Base-by-base conservation (phyloP, 1,284 basidiomycete genomes). In the Rhizoctonia solani region DNA sequence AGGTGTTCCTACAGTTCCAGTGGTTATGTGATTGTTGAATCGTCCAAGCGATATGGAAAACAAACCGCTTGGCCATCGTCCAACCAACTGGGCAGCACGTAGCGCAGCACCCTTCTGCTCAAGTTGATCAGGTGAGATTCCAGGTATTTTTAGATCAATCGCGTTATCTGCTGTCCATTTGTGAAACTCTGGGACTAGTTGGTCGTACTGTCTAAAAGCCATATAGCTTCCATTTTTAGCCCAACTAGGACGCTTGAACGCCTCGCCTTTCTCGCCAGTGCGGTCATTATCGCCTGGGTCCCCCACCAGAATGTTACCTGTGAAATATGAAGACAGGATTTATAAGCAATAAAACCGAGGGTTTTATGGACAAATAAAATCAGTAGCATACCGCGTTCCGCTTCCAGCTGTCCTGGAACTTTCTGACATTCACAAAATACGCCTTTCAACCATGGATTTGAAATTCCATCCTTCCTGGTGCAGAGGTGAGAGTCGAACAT, bases 101-200 rank as follows among this genome's bases (percentile, higher is more conserved):
- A 68, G 41, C 3, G 66, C 69, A 2, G 66, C 69, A 16, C 68
- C 27, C n/a, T 54, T 50, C 3, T 68, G 8, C 27, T 27, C 16
- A 11, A 27, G 42, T 25, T 53, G 61, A 14, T 68, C 21, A 14
- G 66, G 68, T 23, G 44, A 46, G 9, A 55, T 30, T 13, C 32
- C 46, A 34, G 53, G 46, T 16, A 16, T 16, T 23, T 34, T 16
- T 16, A 23, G 49, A 16, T 16, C 13, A 14, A 58, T 41, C 4
- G 72, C 69, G 52, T 46, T 58, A 0, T 47, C 29, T 19, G 14
- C n/a, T n/a, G 66, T 39, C 54, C 69, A 73, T 19, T 58, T 23
- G 63, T 72, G 61, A 46, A 72, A 72, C 68, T 72, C 72, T 6
- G 69, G 71, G 11, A 73, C 72, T 14, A 68, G 59, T 50, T 73